phyloP scores from a whole-genome alignment of 345 rosid genomes.

The Ricinus communis region DNA sequence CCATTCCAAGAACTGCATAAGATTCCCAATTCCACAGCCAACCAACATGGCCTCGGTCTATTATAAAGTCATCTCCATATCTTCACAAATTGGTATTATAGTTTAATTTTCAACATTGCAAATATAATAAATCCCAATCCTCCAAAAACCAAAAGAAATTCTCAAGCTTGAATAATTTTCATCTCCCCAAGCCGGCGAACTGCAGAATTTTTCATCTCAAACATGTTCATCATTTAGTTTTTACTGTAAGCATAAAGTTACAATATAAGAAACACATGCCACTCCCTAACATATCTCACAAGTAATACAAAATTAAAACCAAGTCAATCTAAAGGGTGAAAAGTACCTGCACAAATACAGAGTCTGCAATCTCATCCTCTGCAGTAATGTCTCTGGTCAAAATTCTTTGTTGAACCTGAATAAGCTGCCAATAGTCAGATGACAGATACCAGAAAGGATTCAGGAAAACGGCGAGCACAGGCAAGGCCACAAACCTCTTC shows the following conservation, averaged over 20 bases:
- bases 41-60: no score
- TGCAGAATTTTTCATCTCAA: no score
- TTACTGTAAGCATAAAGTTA: no score
- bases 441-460: not conserved
- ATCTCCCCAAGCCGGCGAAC: not conserved
- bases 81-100: not conserved
- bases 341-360: slow-evolving; percentile 82
- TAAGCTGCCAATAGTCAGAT: not conserved
- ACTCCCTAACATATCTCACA: not conserved
- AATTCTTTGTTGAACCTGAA: slow-evolving; percentile 76
- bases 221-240: no score
- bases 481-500: slow-evolving; percentile 57
- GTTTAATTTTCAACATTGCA: no score
- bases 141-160: not conserved
- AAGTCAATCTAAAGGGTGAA: not conserved
- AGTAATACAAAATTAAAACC: no score
- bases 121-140: not conserved
- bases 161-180: not conserved
- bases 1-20: no score
- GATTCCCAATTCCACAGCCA: no score
- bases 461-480: slow-evolving; percentile 1
- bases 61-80: not conserved
- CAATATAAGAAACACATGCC: not conserved
- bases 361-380: slow-evolving; percentile 93
- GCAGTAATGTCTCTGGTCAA: slow-evolving; percentile 57